A percentile compares a stretch with the other conserved stretches of the same genome.
phyloP scores from a whole-genome alignment of 257 asterid genomes.

The Solanum clarkiae region DNA sequence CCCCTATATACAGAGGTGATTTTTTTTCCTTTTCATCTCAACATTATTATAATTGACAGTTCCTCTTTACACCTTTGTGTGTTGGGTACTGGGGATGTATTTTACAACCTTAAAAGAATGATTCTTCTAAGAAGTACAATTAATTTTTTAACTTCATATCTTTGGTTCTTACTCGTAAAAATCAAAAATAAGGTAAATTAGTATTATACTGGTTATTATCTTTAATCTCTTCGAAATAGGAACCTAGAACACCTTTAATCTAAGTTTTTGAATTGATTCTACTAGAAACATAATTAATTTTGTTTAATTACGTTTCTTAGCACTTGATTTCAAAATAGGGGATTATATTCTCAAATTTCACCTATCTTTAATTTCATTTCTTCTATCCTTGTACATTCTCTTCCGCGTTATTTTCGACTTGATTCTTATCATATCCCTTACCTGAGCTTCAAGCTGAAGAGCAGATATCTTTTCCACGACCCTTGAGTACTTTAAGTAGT shows the following conservation, averaged over 20 bases:
- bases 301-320: background rate
- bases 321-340: background rate
- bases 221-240: background rate
- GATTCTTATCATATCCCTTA: constrained; percentile 6
- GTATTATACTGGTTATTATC: background rate
- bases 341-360: background rate
- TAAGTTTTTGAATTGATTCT: background rate
- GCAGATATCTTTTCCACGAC: constrained; percentile 53
- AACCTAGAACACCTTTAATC: background rate
- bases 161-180: background rate
- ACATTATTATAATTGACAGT: background rate
- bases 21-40: background rate
- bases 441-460: constrained; percentile 73
- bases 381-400: background rate
- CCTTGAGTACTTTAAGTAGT: constrained; percentile 51
- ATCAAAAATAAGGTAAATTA: background rate
- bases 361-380: background rate
- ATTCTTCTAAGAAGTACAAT: background rate
- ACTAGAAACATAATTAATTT: background rate
- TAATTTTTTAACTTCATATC: background rate
- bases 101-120: background rate
- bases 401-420: background rate
- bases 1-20: background rate
- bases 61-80: background rate
- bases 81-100: background rate